Conservation (phyloP, 2,329 filamentous ascomycete species). For the Xylariaceae sp. region DNA sequence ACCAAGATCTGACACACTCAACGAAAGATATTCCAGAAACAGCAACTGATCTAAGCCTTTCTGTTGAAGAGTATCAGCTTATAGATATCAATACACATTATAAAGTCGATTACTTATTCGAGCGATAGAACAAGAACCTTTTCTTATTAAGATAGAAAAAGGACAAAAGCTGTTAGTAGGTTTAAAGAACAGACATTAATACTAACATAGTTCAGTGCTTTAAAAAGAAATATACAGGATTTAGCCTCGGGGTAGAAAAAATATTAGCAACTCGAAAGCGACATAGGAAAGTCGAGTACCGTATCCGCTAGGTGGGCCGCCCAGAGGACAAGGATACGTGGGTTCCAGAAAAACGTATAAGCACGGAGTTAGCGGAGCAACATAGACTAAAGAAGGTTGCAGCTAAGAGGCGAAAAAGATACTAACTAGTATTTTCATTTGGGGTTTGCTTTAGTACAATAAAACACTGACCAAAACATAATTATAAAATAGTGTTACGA, state of each 20-base stretch:
- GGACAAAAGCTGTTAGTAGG: conserved; percentile 3
- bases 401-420: too few species aligned
- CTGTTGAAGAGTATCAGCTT: too few species aligned
- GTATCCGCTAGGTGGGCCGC: not conserved
- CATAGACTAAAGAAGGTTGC: conserved; percentile 8
- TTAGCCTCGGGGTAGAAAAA: conserved; percentile 4
- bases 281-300: not conserved
- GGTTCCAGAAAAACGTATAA: conserved; percentile 6
- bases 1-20: conserved; percentile 7
- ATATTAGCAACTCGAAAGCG: conserved; percentile 1
- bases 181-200: conserved; percentile 10
- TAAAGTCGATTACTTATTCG: conserved; percentile 8
- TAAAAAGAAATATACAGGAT: conserved; percentile 4
- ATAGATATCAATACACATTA: conserved; percentile 9
- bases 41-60: not conserved
- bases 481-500: too few species aligned
- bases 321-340: not conserved
- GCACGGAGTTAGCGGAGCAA: conserved; percentile 1
- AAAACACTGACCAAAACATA: too few species aligned
- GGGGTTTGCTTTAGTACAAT: too few species aligned
- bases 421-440: too few species aligned
- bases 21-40: conserved; percentile 1
- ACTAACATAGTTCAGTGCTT: conserved; percentile 3
- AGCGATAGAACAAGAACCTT: conserved; percentile 13
- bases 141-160: conserved; percentile 6